Percentiles rank a stretch among this genome's conserved stretches.
Evolutionary conservation across 202 grass and related monocot genomes (phyloP).

Genomic region (Musa balbisiana): DNA sequence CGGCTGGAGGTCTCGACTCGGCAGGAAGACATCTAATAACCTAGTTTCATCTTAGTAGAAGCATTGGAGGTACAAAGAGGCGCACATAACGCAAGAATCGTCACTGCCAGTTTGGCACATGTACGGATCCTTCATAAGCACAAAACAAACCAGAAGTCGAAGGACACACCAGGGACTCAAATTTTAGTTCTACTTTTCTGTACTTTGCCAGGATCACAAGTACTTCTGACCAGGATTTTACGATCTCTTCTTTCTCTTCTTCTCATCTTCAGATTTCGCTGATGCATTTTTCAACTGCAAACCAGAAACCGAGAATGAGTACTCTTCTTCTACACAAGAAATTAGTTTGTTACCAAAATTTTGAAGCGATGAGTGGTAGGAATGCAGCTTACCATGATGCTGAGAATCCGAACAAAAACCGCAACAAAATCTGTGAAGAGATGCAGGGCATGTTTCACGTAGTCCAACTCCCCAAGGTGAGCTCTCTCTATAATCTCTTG

Average conservation of each 20-base stretch:
- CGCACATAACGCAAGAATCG: too few relatives aligned
- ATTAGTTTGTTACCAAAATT: background rate
- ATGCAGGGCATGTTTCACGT: constrained; percentile 77
- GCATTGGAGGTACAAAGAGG: too few relatives aligned
- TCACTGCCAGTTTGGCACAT: too few relatives aligned
- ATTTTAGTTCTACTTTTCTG: too few relatives aligned
- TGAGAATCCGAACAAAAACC: constrained; percentile 66
- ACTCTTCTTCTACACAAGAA: too few relatives aligned
- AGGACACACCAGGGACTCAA: too few relatives aligned
- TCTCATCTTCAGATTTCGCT: constrained; percentile 59
- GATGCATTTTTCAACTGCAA: constrained; percentile 72
- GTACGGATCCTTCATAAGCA: too few relatives aligned
- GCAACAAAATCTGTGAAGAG: constrained; percentile 86
- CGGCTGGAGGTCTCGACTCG: too few relatives aligned
- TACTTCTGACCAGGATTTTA: constrained; percentile 9
- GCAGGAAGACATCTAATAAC: too few relatives aligned
- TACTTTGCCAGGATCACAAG: too few relatives aligned
- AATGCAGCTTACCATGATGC: constrained; percentile 59
- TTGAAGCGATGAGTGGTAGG: background rate
- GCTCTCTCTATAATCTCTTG: constrained; percentile 90
- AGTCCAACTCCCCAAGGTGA: constrained; percentile 63
- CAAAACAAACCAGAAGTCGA: too few relatives aligned
- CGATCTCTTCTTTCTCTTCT: constrained; percentile 65
- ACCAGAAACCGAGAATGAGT: background rate
- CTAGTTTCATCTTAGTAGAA: too few relatives aligned